Percentiles rank a stretch among this genome's conserved stretches.
phyloP scores from a whole-genome alignment of 441 rosid genomes.

The Corymbia citriodora region DNA sequence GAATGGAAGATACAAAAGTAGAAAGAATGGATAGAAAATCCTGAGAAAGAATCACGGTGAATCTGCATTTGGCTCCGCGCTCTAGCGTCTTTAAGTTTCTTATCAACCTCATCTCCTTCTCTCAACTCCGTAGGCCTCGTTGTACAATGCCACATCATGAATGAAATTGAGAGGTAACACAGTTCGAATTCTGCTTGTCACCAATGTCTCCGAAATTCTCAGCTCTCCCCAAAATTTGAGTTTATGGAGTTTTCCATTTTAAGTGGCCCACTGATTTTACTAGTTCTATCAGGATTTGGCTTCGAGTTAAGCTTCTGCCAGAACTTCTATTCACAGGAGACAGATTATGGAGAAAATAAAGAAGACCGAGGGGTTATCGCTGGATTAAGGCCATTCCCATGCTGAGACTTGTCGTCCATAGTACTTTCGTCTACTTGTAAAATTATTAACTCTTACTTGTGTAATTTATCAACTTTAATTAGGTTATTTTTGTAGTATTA shows the following conservation, averaged over 20 bases:
- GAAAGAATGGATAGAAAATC: neutral
- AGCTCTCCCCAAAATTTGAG: neutral
- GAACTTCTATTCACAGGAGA: no score
- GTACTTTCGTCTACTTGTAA: no score
- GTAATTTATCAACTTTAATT: no score
- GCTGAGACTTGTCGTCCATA: no score
- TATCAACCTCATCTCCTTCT: neutral
- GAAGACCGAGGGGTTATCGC: no score
- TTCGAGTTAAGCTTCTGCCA: no score
- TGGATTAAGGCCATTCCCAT: no score
- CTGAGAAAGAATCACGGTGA: fast-evolving
- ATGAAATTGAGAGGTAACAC: neutral
- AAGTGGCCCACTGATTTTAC: neutral
- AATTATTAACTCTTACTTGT: no score
- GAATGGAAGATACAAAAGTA: neutral
- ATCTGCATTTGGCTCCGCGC: neutral
- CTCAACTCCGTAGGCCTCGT: neutral
- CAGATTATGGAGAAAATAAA: no score
- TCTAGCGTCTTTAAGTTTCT: neutral
- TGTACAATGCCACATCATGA: neutral
- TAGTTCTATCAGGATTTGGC: no score
- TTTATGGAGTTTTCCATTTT: neutral
- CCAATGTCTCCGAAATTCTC: neutral
- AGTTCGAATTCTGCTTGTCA: neutral
- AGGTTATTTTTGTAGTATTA: no score